phyloP scores from a whole-genome alignment of 306 rosid species.

The Trifolium pratense region DNA sequence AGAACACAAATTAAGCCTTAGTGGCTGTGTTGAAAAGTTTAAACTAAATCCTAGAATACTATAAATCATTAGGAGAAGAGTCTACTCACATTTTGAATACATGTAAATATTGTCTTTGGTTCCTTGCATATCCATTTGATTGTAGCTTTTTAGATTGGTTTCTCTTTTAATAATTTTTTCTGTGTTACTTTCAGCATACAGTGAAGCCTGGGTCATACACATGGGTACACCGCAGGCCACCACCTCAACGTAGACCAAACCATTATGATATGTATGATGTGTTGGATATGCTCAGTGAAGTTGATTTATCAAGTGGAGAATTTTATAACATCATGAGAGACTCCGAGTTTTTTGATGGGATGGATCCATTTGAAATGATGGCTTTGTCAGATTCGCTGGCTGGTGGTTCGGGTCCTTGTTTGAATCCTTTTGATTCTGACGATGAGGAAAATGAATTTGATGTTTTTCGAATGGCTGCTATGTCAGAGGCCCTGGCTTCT shows the following conservation, averaged over 20 bases:
- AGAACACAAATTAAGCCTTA: neutral
- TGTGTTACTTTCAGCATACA: slow-evolving; percentile 51
- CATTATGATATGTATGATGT: slow-evolving; percentile 33
- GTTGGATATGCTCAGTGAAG: slow-evolving; percentile 49
- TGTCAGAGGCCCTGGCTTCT: slow-evolving; percentile 36
- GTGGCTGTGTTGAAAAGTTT: neutral
- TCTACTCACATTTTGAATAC: neutral
- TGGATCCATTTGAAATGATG: slow-evolving; percentile 48
- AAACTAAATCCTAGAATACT: slow-evolving; percentile 12
- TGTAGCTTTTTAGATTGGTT: slow-evolving; percentile 8
- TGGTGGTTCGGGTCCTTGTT: slow-evolving; percentile 43
- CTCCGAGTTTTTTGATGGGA: slow-evolving; percentile 14
- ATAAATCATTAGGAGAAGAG: neutral
- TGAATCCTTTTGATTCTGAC: slow-evolving; percentile 45
- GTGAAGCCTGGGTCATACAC: slow-evolving; percentile 55
- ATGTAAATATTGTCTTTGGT: neutral
- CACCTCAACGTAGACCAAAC: slow-evolving; percentile 40
- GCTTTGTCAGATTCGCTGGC: slow-evolving; percentile 40
- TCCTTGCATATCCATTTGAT: neutral
- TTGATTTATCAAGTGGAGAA: slow-evolving; percentile 46
- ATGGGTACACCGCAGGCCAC: slow-evolving; percentile 48
- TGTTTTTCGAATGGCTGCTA: slow-evolving; percentile 41
- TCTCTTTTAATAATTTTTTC: slow-evolving; percentile 27
- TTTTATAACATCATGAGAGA: slow-evolving; percentile 45
- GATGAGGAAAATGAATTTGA: slow-evolving; percentile 11